Conservation (phyloP, 225 moss, liverwort and hornwort species). For the Climacium dendroides region DNA sequence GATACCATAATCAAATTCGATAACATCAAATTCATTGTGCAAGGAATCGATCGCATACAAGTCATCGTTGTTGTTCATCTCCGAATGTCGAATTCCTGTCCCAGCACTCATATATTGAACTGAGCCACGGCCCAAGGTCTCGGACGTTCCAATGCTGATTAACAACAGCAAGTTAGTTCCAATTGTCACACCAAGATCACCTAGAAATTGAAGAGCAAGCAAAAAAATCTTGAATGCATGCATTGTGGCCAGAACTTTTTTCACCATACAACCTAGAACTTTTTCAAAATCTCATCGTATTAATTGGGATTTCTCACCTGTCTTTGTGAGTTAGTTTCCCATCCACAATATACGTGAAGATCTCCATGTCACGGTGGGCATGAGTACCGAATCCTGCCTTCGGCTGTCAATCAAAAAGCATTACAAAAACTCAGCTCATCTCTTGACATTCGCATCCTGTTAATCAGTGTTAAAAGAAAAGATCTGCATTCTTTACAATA, state of each 20-base stretch:
- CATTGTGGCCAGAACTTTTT: not conserved
- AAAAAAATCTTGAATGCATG: not conserved
- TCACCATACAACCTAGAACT: not conserved
- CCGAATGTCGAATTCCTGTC: slow-evolving; percentile 76
- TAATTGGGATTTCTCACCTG: slow-evolving; percentile 34
- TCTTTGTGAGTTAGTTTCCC: slow-evolving; percentile 93
- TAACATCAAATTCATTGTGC: not conserved
- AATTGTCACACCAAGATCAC: not conserved
- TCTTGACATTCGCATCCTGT: not conserved
- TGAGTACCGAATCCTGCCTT: slow-evolving; percentile 76
- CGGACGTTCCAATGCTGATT: slow-evolving; percentile 80
- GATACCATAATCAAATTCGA: not conserved
- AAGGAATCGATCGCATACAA: slow-evolving; percentile 18
- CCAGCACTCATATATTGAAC: slow-evolving; percentile 98
- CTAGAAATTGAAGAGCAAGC: not conserved
- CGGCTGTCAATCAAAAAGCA: slow-evolving; percentile 34
- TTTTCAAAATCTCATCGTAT: not conserved
- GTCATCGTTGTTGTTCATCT: slow-evolving; percentile 69
- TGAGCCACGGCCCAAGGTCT: slow-evolving; percentile 78
- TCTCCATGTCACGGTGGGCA: slow-evolving; percentile 87
- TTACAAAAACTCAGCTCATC: not conserved
- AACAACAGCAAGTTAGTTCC: not conserved
- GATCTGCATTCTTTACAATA: not conserved
- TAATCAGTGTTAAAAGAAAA: too few species aligned
- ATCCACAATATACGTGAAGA: slow-evolving; percentile 77